Evolutionary conservation across 108 stramenopile species (phyloP).

Genomic region (Epipyxis sp.): DNA sequence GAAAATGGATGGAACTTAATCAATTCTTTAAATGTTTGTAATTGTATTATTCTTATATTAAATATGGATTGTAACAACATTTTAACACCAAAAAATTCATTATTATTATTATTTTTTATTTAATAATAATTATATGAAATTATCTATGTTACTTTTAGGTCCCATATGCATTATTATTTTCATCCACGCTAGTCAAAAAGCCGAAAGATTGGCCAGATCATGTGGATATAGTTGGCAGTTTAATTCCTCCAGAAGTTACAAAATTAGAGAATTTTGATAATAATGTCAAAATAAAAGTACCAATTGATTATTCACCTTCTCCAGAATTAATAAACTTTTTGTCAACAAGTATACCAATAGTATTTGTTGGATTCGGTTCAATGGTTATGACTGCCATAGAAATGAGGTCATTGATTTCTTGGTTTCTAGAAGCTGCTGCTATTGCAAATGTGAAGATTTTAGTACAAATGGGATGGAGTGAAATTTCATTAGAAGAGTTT

Average conservation of each 20-base stretch:
- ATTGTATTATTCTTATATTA: too few species aligned
- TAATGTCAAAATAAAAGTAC: not conserved
- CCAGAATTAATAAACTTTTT: not conserved
- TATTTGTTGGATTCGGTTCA: slow-evolving; percentile 40
- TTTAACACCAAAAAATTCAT: too few species aligned
- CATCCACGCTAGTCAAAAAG: slow-evolving; percentile 70
- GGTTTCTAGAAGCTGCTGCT: slow-evolving; percentile 34
- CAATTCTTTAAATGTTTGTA: too few species aligned
- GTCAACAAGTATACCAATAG: not conserved
- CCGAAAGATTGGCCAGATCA: slow-evolving; percentile 77
- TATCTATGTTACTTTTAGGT: slow-evolving; percentile 49
- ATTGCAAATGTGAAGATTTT: slow-evolving; percentile 8
- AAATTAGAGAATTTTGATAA: not conserved
- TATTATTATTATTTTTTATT: too few species aligned
- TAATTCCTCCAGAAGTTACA: too few species aligned
- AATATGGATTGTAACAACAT: too few species aligned
- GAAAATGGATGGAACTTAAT: slow-evolving; percentile 38
- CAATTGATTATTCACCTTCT: not conserved
- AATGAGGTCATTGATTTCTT: not conserved
- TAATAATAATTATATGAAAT: too few species aligned
- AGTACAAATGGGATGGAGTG: slow-evolving; percentile 30
- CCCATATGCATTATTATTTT: slow-evolving; percentile 75
- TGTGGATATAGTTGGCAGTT: slow-evolving; percentile 64
- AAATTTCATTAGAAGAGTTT: not conserved
- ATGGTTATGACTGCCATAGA: slow-evolving; percentile 30